Percentiles rank a stretch among this genome's conserved stretches.
These are phyloP conservation scores for Boletus speciosus DNA, from an alignment of 768 basidiomycete species.

Conservation along the genomic window DNA sequence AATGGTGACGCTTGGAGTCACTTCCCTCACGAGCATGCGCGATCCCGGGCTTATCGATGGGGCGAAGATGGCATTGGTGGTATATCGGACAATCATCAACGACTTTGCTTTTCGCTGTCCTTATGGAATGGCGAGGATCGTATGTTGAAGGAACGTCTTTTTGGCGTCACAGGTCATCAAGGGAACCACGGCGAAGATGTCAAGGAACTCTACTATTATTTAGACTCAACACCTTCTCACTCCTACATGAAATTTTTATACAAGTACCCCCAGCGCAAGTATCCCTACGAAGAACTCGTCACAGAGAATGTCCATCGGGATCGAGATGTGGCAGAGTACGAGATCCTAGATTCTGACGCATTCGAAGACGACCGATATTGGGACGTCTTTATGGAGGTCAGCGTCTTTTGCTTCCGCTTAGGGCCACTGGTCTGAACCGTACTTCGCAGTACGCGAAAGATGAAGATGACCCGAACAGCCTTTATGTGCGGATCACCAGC, in stretches of 20 bases:
- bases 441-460: constrained; percentile 88
- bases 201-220: constrained; percentile 98
- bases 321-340: constrained; percentile 87
- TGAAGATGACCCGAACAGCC: constrained; percentile 80
- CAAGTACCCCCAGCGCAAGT: constrained; percentile 93
- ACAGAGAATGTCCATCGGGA: constrained; percentile 77
- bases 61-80: constrained; percentile 98
- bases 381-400: constrained; percentile 97
- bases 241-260: constrained; percentile 99
- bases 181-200: constrained; percentile 99
- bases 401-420: constrained; percentile 24
- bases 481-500: constrained; percentile 91
- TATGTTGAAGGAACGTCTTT: constrained; percentile 95
- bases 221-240: constrained; percentile 97
- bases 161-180: constrained; percentile 94
- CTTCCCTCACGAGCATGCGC: constrained; percentile 90
- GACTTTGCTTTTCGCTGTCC: constrained; percentile 84
- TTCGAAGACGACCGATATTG: constrained; percentile 95
- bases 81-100: constrained; percentile 95
- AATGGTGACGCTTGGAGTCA: constrained; percentile 96
- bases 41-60: constrained; percentile 96
- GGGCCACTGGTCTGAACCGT: not conserved
- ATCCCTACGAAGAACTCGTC: constrained; percentile 93
- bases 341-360: constrained; percentile 87
- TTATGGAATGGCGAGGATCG: constrained; percentile 95